A percentile compares a stretch with the other conserved stretches of the same genome.
Conservation (phyloP, 192 early-diverging fungal species). For the Coemansia sp. region DNA sequence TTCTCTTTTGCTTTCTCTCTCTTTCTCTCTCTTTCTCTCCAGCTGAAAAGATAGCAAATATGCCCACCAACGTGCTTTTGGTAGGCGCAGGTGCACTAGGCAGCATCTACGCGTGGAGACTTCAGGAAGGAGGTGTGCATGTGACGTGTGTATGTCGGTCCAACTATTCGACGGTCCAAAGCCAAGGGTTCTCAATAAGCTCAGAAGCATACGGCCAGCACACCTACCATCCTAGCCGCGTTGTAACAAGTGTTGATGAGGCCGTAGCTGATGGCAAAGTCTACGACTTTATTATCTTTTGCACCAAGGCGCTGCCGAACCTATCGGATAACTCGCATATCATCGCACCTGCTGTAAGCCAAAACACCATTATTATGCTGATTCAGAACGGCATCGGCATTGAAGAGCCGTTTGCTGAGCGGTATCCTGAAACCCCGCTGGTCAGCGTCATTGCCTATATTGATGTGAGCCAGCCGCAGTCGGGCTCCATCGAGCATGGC, state of each 20-base stretch:
- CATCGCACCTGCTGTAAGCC: constrained; percentile 56
- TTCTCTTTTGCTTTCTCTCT: neutral
- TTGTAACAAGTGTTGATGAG: constrained; percentile 47
- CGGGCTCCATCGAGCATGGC: constrained; percentile 58
- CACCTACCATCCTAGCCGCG: constrained; percentile 55
- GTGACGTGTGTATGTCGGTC: constrained; percentile 68
- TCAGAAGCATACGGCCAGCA: constrained; percentile 58
- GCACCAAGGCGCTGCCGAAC: constrained; percentile 68
- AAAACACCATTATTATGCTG: constrained; percentile 58
- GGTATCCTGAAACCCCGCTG: constrained; percentile 63
- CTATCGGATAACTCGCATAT: constrained; percentile 57
- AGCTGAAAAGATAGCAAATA: neutral
- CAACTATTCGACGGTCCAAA: constrained; percentile 58
- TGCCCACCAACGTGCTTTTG: constrained; percentile 23
- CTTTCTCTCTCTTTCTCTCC: neutral
- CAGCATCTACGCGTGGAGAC: constrained; percentile 62
- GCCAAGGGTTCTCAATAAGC: constrained; percentile 57
- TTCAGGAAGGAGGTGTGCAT: constrained; percentile 50
- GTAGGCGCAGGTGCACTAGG: constrained; percentile 75
- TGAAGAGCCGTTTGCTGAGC: constrained; percentile 57
- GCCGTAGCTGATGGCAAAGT: constrained; percentile 44
- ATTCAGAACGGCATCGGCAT: constrained; percentile 75
- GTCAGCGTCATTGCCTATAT: constrained; percentile 64
- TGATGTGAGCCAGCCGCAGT: constrained; percentile 57
- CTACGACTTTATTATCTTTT: constrained; percentile 63